These are phyloP conservation scores for Halophytophthora batemanensis DNA, from an alignment of 352 stramenopile genomes.

Conservation along the genomic window DNA sequence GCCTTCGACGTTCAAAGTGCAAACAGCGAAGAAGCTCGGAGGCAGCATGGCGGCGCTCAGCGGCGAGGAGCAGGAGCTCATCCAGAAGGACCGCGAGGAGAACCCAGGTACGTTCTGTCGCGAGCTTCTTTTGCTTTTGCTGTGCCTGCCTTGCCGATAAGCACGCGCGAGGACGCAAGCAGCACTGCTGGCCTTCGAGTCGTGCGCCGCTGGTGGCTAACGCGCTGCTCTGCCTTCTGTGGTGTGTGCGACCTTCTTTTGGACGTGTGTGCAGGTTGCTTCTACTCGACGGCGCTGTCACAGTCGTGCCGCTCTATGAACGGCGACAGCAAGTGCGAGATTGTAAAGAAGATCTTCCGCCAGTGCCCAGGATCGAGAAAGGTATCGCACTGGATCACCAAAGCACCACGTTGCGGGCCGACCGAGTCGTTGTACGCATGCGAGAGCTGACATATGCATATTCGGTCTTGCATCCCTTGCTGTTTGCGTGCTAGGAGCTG, in stretches of 20 bases:
- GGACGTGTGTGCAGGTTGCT: conserved; percentile 65
- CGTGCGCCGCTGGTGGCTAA: not conserved
- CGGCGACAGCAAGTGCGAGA: conserved; percentile 83
- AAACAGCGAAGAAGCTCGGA: not conserved
- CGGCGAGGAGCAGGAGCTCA: conserved; percentile 68
- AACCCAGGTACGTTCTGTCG: conserved; percentile 39
- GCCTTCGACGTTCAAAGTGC: conserved; percentile 11
- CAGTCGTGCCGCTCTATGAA: conserved; percentile 78
- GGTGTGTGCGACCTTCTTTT: too few relatives aligned
- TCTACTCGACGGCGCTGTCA: conserved; percentile 78
- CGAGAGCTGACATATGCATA: too few relatives aligned
- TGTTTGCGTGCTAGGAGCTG: conserved; percentile 34
- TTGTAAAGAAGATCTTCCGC: conserved; percentile 84
- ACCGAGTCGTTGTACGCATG: too few relatives aligned
- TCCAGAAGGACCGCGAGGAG: conserved; percentile 67
- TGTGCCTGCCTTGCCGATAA: not conserved
- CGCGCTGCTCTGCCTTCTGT: not conserved
- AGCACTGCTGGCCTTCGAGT: not conserved
- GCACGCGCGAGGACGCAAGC: not conserved
- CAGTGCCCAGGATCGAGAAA: conserved; percentile 70
- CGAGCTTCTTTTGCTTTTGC: too few relatives aligned
- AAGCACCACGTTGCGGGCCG: too few relatives aligned
- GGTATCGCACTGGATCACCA: too few relatives aligned
- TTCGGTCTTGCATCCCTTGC: too few relatives aligned
- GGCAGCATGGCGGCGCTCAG: conserved; percentile 61